Evolutionary conservation across 2,329 filamentous ascomycete genomes (phyloP).

Genomic region (Ustulina deusta): DNA sequence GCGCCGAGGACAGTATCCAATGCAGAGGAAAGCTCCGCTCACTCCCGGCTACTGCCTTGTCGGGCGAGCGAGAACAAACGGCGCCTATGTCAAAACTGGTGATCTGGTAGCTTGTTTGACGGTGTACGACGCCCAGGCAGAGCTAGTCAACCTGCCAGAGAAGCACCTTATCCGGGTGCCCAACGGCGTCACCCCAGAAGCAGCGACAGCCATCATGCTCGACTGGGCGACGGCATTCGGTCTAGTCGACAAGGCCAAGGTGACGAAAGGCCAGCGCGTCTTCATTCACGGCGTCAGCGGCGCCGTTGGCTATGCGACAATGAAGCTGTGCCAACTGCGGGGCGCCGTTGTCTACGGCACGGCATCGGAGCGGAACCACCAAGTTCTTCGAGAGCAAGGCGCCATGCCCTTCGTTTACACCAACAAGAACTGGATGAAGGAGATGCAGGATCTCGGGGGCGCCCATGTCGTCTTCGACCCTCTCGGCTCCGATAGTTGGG

Average conservation of each 20-base stretch:
- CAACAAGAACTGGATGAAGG: conserved; percentile 62
- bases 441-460: conserved; percentile 60
- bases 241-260: conserved; percentile 55
- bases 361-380: conserved; percentile 60
- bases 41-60: conserved; percentile 63
- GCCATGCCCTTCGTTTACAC: conserved; percentile 60
- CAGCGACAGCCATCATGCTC: conserved; percentile 56
- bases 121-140: conserved; percentile 58
- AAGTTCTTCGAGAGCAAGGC: conserved; percentile 53
- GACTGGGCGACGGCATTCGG: conserved; percentile 61
- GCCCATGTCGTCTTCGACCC: conserved; percentile 57
- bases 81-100: conserved; percentile 50
- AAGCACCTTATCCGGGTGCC: conserved; percentile 60
- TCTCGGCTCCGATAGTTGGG: conserved; percentile 60
- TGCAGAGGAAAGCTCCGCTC: conserved; percentile 59
- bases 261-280: conserved; percentile 58
- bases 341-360: conserved; percentile 64
- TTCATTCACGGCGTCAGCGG: conserved; percentile 65
- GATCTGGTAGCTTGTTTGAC: conserved; percentile 54
- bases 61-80: conserved; percentile 57
- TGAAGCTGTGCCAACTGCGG: conserved; percentile 56
- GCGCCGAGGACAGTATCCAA: conserved; percentile 60
- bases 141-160: conserved; percentile 60
- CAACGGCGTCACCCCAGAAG: conserved; percentile 54
- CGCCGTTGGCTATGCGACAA: conserved; percentile 60